phyloP scores from a whole-genome alignment of 2,329 filamentous ascomycete species.

The Fusarium vanettenii region DNA sequence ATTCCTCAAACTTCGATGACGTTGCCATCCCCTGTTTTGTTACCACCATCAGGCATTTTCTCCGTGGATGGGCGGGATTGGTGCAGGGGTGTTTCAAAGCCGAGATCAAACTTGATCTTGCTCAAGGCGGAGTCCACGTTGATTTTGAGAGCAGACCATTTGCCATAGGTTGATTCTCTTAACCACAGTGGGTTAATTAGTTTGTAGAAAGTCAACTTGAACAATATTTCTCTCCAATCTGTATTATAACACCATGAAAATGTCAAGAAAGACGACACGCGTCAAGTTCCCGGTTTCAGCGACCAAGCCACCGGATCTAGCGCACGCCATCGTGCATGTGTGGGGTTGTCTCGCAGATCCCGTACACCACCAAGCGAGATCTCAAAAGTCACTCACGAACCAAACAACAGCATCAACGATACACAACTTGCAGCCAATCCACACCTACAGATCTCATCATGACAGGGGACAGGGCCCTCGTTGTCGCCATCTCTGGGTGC shows the following conservation, averaged over 20 bases:
- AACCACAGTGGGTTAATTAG: background rate
- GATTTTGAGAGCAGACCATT: background rate
- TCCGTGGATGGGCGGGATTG: background rate
- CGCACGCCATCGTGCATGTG: background rate
- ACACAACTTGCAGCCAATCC: background rate
- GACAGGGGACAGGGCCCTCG: constrained; percentile 61
- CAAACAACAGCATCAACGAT: background rate
- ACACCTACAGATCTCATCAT: constrained; percentile 38
- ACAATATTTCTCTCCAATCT: background rate
- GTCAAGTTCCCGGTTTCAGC: background rate
- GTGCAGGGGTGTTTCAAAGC: background rate
- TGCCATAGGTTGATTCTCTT: background rate
- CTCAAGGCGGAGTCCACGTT: constrained; percentile 1
- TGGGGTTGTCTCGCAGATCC: background rate
- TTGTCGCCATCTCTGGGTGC: constrained; percentile 87
- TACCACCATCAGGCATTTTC: background rate
- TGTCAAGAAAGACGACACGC: background rate
- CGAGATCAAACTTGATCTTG: background rate
- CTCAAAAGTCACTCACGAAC: background rate
- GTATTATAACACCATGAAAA: background rate
- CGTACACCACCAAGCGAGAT: background rate
- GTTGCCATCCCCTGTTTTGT: background rate
- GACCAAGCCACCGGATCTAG: background rate
- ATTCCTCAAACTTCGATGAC: background rate
- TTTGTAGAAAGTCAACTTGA: background rate